Evolutionary conservation across 2,329 filamentous ascomycete species (phyloP).

Genomic region (Myriosclerotinia curreyana): DNA sequence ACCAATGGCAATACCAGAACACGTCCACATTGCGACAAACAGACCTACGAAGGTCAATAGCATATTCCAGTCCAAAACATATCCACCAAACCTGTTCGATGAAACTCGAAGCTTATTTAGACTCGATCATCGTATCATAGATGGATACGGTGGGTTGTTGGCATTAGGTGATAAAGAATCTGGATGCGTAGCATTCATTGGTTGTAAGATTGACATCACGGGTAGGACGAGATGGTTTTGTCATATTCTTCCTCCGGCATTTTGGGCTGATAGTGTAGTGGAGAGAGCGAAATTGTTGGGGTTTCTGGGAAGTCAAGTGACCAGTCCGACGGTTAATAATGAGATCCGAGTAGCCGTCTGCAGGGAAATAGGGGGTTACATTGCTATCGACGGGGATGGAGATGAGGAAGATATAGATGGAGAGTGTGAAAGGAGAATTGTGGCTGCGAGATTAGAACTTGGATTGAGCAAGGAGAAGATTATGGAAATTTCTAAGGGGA

Average conservation of each 20-base stretch:
- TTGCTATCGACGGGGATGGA: not conserved
- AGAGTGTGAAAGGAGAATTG: not conserved
- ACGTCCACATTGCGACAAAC: too few relatives aligned
- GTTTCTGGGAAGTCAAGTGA: not conserved
- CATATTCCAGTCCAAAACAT: not conserved
- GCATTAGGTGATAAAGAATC: not conserved
- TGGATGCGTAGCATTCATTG: not conserved
- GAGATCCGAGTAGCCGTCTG: not conserved
- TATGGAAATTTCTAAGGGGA: not conserved
- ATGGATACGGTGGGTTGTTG: not conserved
- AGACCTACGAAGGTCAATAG: not conserved
- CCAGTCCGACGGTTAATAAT: too few relatives aligned
- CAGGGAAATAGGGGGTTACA: not conserved
- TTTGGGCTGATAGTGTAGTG: not conserved
- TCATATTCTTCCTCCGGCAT: not conserved
- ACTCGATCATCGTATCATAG: not conserved
- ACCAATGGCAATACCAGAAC: too few relatives aligned
- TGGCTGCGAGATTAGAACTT: not conserved
- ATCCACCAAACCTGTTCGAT: not conserved
- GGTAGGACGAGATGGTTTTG: not conserved
- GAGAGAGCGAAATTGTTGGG: not conserved
- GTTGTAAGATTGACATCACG: not conserved
- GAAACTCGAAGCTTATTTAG: not conserved
- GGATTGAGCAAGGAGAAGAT: not conserved
- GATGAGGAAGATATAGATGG: not conserved